Conservation (phyloP, 805 yeast species). For the Komagataella pseudopastoris region DNA sequence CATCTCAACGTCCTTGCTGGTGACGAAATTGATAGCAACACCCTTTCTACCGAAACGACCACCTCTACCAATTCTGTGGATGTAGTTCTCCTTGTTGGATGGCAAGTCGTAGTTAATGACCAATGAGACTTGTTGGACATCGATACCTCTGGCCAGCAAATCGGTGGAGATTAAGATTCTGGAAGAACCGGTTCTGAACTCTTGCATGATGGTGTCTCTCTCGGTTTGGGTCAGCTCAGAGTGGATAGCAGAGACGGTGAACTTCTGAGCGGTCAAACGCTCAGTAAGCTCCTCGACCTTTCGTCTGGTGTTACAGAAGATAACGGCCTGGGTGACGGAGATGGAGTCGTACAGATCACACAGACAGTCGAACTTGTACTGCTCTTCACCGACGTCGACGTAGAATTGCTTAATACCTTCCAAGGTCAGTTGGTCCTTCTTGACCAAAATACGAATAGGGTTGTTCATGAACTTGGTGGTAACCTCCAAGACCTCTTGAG, state of each 20-base stretch:
- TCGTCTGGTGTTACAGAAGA: slow-evolving; percentile 92
- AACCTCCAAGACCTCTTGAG: slow-evolving; percentile 82
- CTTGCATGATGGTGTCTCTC: slow-evolving; percentile 89
- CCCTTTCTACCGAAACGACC: slow-evolving; percentile 99
- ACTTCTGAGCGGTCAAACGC: slow-evolving; percentile 65
- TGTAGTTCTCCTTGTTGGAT: slow-evolving; percentile 82
- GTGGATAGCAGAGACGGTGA: slow-evolving; percentile 93
- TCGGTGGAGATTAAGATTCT: slow-evolving; percentile 93
- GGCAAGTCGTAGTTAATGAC: slow-evolving; percentile 96
- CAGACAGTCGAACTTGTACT: slow-evolving; percentile 87
- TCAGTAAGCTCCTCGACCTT: slow-evolving; percentile 88
- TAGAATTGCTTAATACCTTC: slow-evolving; percentile 92
- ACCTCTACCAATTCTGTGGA: slow-evolving; percentile 96
- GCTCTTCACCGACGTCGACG: slow-evolving; percentile 84
- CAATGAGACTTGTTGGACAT: slow-evolving; percentile 93
- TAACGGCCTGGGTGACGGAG: slow-evolving; percentile 94
- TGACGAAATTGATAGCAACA: slow-evolving; percentile 90
- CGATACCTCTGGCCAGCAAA: slow-evolving; percentile 97
- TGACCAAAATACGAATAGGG: slow-evolving; percentile 89
- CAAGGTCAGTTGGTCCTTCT: slow-evolving; percentile 84
- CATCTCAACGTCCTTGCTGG: slow-evolving; percentile 60
- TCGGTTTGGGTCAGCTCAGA: slow-evolving; percentile 95
- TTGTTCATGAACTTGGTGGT: slow-evolving; percentile 85
- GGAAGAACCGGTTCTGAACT: slow-evolving; percentile 87
- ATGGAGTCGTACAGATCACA: slow-evolving; percentile 92